Conservation (phyloP, 768 basidiomycete genomes). For the Boletus rufocinnamomeus region DNA sequence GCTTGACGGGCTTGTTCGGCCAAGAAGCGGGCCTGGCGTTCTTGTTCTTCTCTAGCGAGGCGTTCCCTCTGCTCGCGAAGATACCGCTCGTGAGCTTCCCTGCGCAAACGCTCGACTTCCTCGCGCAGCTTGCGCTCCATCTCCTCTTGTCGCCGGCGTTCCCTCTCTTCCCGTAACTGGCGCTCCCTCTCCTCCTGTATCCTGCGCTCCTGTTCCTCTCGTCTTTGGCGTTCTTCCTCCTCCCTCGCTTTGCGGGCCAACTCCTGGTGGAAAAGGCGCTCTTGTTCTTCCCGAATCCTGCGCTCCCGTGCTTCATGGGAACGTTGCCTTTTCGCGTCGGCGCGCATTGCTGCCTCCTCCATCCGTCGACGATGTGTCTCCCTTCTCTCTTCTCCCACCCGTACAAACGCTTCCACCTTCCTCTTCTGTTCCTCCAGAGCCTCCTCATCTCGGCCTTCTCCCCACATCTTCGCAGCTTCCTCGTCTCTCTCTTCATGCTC, state of each 20-base stretch:
- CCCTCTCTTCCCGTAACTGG: slow-evolving; percentile 12
- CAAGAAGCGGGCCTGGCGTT: slow-evolving; percentile 22
- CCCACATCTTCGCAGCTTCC: slow-evolving; percentile 20
- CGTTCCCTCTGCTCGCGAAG: slow-evolving; percentile 20
- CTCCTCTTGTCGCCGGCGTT: slow-evolving; percentile 15
- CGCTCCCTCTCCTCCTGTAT: slow-evolving; percentile 3
- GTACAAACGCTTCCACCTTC: slow-evolving; percentile 26
- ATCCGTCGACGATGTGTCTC: slow-evolving; percentile 6
- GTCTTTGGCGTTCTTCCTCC: slow-evolving; percentile 14
- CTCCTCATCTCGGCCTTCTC: slow-evolving; percentile 17
- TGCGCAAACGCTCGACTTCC: slow-evolving; percentile 15
- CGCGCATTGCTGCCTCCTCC: slow-evolving; percentile 20
- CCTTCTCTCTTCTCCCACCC: slow-evolving; percentile 4
- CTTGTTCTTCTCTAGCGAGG: slow-evolving; percentile 21
- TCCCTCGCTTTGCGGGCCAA: slow-evolving; percentile 16
- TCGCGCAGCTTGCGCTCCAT: slow-evolving; percentile 15
- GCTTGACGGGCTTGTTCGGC: slow-evolving; percentile 23
- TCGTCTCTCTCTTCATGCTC: slow-evolving; percentile 25
- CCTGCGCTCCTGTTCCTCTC: slow-evolving; percentile 18
- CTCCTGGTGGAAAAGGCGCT: slow-evolving; percentile 11
- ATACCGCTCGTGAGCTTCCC: slow-evolving; percentile 5
- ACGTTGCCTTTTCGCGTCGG: slow-evolving; percentile 18
- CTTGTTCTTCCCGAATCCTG: slow-evolving; percentile 24
- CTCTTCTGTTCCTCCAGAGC: slow-evolving; percentile 14
- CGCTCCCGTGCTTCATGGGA: slow-evolving; percentile 28